Base-by-base conservation (phyloP, 1,139 yeast genomes). In the Debaryomyces subglobosus region DNA sequence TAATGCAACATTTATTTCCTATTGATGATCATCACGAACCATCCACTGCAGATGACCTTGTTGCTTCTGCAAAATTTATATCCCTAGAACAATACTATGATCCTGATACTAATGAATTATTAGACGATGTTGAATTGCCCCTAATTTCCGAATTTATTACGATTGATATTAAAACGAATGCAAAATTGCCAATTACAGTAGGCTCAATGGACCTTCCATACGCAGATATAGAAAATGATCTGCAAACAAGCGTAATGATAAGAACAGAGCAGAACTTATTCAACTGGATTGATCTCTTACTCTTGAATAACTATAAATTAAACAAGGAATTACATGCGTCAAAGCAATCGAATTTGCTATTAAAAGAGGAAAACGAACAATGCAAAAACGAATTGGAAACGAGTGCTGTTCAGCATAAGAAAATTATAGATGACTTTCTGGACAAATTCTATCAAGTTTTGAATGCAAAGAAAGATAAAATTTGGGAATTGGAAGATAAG, bases 391-490 rank as follows among this genome's bases (percentile, higher is more conserved):
- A 58, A 39, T 56, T 59, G 30, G 57, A 55, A 20, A 50, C 48
- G 18, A 53, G 61, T 46, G 60, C 57, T 33, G 41, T 40, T 5
- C 72, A 73, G 39, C 67, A 68, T 50, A 49, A 62, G 13, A 35
- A 36, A 15, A 66, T 75, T 3, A 52, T 69, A 2, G 50, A 57
- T 2, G 79, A 76, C 54, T 47, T 74, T 30, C 71, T 72, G 49
- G 62, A 59, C 48, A 71, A 72, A 53, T 73, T 73, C 46, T 69
- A 68, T 50, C 69, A 64, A 45, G 65, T 72, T 5, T 58, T 76
- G 41, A 65, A 68, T 47, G 52, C 69, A 23, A 76, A 76, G 53
- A 72, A 74, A 53, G 65, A 63, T 45, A 62, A 56, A 51, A 75
- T 75, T 8, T 64, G 72, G 59, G 63, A 71, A 13, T 30, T 40